Conservation (phyloP, 1,139 yeast genomes). For the Geotrichum reessii region DNA sequence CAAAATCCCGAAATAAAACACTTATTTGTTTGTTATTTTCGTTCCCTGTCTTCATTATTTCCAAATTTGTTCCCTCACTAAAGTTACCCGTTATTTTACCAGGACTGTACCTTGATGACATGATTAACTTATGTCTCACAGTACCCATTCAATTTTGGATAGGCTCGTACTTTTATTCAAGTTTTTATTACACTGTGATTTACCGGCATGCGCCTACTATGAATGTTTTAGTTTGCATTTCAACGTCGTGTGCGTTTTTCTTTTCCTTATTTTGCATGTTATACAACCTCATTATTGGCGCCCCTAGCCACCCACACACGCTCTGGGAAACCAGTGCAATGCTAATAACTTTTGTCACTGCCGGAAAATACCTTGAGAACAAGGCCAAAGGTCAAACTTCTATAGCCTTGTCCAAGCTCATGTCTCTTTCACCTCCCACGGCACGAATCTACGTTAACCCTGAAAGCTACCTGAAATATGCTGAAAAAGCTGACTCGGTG, state of each 20-base stretch:
- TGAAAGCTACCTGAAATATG: constrained; percentile 19
- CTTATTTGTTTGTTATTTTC: constrained; percentile 51
- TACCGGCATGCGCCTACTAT: constrained; percentile 78
- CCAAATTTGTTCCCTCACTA: constrained; percentile 44
- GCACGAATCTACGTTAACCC: constrained; percentile 50
- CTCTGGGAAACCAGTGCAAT: constrained; percentile 84
- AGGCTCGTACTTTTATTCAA: constrained; percentile 58
- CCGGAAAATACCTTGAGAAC: constrained; percentile 89
- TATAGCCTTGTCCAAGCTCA: constrained; percentile 70
- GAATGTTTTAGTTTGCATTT: constrained; percentile 85
- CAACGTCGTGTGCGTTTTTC: constrained; percentile 71
- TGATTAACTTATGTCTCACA: constrained; percentile 58
- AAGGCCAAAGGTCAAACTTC: constrained; percentile 93
- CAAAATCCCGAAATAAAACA: constrained; percentile 59
- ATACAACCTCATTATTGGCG: constrained; percentile 37
- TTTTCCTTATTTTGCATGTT: constrained; percentile 64
- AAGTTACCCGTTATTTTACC: constrained; percentile 26
- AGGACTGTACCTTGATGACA: constrained; percentile 41
- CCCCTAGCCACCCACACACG: constrained; percentile 50
- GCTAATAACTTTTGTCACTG: constrained; percentile 74
- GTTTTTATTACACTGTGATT: constrained; percentile 56
- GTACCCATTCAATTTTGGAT: constrained; percentile 63
- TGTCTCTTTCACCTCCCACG: constrained; percentile 73
- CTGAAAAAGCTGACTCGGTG: constrained; percentile 16
- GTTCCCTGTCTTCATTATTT: constrained; percentile 55